phyloP scores from a whole-genome alignment of 2,329 filamentous ascomycete species.

The Fusarium sacchari region DNA sequence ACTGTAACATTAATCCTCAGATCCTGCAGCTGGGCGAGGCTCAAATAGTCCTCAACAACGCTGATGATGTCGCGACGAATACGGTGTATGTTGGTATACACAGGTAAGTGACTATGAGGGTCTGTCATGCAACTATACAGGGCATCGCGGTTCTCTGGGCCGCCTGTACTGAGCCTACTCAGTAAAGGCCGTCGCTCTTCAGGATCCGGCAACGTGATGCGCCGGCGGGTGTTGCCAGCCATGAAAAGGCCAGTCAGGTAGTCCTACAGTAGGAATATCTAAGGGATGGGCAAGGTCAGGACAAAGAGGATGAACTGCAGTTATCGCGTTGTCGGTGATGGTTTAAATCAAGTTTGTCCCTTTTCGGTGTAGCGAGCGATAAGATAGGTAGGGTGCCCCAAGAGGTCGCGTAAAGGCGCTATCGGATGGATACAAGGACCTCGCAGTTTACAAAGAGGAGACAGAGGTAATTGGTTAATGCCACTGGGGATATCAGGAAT shows the following conservation, averaged over 20 bases:
- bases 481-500: not conserved
- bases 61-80: slow-evolving; percentile 71
- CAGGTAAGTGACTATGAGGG: slow-evolving; percentile 70
- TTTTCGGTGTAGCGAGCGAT: slow-evolving; percentile 25
- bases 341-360: slow-evolving; percentile 25
- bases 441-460: not conserved
- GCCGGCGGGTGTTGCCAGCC: slow-evolving; percentile 42
- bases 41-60: slow-evolving; percentile 71
- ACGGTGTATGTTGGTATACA: slow-evolving; percentile 82
- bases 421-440: not conserved
- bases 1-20: slow-evolving; percentile 84
- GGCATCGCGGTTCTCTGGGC: slow-evolving; percentile 42
- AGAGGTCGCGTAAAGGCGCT: slow-evolving; percentile 1
- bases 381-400: slow-evolving; percentile 12
- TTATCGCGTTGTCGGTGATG: slow-evolving; percentile 14
- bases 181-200: slow-evolving; percentile 51
- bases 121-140: slow-evolving; percentile 66
- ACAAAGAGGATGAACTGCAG: slow-evolving; percentile 2
- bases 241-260: slow-evolving; percentile 24
- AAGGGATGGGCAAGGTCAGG: not conserved
- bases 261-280: not conserved
- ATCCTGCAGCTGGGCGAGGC: slow-evolving; percentile 79
- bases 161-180: slow-evolving; percentile 46
- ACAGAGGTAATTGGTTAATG: not conserved
- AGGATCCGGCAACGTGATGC: slow-evolving; percentile 46